These are phyloP conservation scores for Eimeria tenella DNA, from an alignment of 169 alveolate species.

Conservation along the genomic window DNA sequence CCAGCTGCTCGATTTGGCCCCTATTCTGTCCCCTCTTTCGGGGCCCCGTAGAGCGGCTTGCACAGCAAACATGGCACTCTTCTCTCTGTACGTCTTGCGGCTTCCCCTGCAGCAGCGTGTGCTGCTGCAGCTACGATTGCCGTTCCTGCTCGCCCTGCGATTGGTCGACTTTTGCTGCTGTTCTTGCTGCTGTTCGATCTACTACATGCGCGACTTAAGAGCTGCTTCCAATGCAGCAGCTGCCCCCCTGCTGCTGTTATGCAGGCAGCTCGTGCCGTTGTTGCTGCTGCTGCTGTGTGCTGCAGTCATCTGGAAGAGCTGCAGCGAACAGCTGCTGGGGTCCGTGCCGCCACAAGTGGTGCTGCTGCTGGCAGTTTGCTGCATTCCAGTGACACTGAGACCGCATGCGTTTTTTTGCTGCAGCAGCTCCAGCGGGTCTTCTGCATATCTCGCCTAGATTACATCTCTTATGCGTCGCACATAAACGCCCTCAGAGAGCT, in stretches of 20 bases:
- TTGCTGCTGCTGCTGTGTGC: slow-evolving; percentile 9
- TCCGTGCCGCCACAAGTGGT: background rate
- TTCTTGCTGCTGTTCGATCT: background rate
- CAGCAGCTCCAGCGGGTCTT: slow-evolving; percentile 50
- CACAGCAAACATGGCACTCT: slow-evolving; percentile 43
- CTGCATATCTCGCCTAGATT: slow-evolving; percentile 2
- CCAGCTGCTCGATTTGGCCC: slow-evolving; percentile 34
- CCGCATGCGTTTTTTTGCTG: slow-evolving; percentile 26
- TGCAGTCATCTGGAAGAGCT: slow-evolving; percentile 45
- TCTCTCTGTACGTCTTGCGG: background rate
- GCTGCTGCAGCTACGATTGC: slow-evolving; percentile 15
- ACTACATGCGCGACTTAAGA: background rate
- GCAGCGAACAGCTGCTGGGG: background rate
- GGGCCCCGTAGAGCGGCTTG: slow-evolving; percentile 23
- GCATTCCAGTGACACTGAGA: background rate
- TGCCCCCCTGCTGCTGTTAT: background rate
- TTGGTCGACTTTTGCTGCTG: background rate
- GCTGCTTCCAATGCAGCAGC: background rate
- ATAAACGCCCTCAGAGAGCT: background rate
- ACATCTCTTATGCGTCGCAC: background rate
- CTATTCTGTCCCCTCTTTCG: background rate
- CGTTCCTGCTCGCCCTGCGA: background rate
- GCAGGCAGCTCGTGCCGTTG: background rate
- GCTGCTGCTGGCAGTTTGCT: slow-evolving; percentile 40
- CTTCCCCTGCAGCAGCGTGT: background rate